Percentiles rank a stretch among this genome's conserved stretches.
These are phyloP conservation scores for Reticulascus tulasneorum DNA, from an alignment of 2,329 filamentous ascomycete genomes.

Conservation along the genomic window DNA sequence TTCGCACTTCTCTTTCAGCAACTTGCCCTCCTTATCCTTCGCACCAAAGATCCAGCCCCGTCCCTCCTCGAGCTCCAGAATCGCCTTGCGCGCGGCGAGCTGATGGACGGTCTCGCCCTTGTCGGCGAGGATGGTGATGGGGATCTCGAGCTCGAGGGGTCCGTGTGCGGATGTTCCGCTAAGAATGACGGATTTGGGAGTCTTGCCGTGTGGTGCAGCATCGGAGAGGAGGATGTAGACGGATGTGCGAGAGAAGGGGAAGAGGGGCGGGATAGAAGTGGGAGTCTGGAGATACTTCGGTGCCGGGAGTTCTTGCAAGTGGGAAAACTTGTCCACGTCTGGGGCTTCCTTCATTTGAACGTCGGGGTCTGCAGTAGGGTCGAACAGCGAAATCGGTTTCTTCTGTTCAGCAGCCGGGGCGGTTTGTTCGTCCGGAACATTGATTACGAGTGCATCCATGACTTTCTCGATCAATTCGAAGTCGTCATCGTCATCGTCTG, in stretches of 20 bases:
- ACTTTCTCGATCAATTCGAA: slow-evolving; percentile 62
- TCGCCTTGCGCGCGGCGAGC: slow-evolving; percentile 64
- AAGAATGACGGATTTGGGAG: slow-evolving; percentile 53
- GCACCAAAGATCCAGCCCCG: slow-evolving; percentile 60
- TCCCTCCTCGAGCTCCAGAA: slow-evolving; percentile 66
- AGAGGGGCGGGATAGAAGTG: slow-evolving; percentile 58
- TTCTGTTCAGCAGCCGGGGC: slow-evolving; percentile 18
- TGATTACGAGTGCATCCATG: slow-evolving; percentile 40
- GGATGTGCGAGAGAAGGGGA: slow-evolving; percentile 61
- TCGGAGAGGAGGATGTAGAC: slow-evolving; percentile 62
- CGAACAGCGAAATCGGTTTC: slow-evolving; percentile 57
- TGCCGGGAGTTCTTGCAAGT: slow-evolving; percentile 46
- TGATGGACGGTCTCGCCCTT: slow-evolving; percentile 60
- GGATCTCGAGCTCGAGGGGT: slow-evolving; percentile 60
- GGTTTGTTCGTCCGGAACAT: neutral
- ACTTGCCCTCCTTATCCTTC: slow-evolving; percentile 41
- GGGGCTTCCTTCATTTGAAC: slow-evolving; percentile 21
- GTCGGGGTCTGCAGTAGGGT: slow-evolving; percentile 39
- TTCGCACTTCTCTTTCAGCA: slow-evolving; percentile 42
- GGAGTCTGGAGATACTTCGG: slow-evolving; percentile 65
- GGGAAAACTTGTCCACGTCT: slow-evolving; percentile 33
- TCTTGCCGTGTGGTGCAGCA: slow-evolving; percentile 31
- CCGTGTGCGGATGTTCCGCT: slow-evolving; percentile 53
- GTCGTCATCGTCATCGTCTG: slow-evolving; percentile 37
- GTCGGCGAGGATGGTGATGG: slow-evolving; percentile 45